A percentile compares a stretch with the other conserved stretches of the same genome.
phyloP scores from a whole-genome alignment of 148 eudicot species.

The Heliamphora exappendiculata region DNA sequence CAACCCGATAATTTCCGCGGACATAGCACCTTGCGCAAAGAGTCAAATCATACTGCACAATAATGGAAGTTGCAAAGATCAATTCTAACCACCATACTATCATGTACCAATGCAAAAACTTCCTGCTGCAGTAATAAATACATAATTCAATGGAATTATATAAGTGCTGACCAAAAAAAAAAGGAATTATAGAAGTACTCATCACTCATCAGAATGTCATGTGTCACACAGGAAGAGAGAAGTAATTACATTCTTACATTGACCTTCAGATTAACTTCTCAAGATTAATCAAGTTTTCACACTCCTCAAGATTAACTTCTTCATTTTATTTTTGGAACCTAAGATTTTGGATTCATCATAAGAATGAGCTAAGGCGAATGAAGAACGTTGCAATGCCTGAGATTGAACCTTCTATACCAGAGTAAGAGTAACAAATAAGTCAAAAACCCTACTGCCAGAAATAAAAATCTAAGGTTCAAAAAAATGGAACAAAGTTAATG shows the following conservation, averaged over 20 bases:
- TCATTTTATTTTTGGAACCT: neutral
- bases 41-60: slow-evolving; percentile 67
- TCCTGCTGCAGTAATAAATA: neutral
- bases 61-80: neutral
- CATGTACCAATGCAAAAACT: neutral
- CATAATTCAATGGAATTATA: neutral
- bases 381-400: neutral
- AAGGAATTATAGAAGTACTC: neutral
- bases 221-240: neutral
- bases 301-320: neutral
- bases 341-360: neutral
- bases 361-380: neutral
- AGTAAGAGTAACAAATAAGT: neutral
- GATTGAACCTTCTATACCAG: neutral
- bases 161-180: too few species aligned
- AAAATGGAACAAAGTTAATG: neutral
- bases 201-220: too few species aligned
- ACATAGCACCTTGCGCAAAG: slow-evolving; percentile 95
- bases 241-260: neutral
- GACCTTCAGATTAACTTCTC: too few species aligned
- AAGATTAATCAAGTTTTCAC: too few species aligned
- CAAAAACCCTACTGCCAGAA: neutral
- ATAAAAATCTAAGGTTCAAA: neutral
- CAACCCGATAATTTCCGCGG: slow-evolving; percentile 58
- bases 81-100: neutral